Base-by-base conservation (phyloP, 371 early-diverging fungal genomes). In the Mortierella sp. region DNA sequence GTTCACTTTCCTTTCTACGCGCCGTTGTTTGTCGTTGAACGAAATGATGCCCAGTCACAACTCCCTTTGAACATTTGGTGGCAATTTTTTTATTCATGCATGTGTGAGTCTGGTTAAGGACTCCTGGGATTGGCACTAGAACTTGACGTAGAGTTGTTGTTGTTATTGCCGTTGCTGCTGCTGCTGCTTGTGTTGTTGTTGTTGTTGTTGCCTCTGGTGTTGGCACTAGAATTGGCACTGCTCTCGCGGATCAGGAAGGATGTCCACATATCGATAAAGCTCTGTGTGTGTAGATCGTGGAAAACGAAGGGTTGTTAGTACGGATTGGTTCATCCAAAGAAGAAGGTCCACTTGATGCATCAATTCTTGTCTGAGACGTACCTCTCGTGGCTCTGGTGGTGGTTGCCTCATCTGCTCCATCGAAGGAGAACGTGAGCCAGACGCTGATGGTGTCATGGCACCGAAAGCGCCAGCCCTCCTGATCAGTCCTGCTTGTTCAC, bases 401-500 rank as follows among this genome's bases (percentile, higher is more conserved):
- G 87, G 68, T 54, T 82, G 82, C 54, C 87, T 77, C 87, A 86
- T 86, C 74, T 86, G 87, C 74, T 86, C 87, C 87, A 86, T 82
- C 8, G 87, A 86, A 3, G 87, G 87, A 21, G 87, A 86, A 46
- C 87, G 82, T 5, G 87, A 86, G 48, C 87, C 87, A 70, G 82
- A 82, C 16, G 83, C 75, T 3, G 83, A 75, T 18, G 87, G 87
- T 1, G 87, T 86, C 87, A 86, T 80, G 55, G 80, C 75, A 10
- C 87, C 87, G 32, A 86, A 65, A 12, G 77, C 83, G 4, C 76
- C 74, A 16, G 93, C 91, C 80, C 89, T 91, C 71, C 96, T 90
- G 51, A 94, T 91, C 75, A 97, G 87, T 12, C 98, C 97, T 46
- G 97, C 95, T 78, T 94, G 93, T 78, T 94, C 93, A 77, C 96